A percentile compares a stretch with the other conserved stretches of the same genome.
Conservation (phyloP, 495 filamentous ascomycete genomes). For the Aspergillus leporis region DNA sequence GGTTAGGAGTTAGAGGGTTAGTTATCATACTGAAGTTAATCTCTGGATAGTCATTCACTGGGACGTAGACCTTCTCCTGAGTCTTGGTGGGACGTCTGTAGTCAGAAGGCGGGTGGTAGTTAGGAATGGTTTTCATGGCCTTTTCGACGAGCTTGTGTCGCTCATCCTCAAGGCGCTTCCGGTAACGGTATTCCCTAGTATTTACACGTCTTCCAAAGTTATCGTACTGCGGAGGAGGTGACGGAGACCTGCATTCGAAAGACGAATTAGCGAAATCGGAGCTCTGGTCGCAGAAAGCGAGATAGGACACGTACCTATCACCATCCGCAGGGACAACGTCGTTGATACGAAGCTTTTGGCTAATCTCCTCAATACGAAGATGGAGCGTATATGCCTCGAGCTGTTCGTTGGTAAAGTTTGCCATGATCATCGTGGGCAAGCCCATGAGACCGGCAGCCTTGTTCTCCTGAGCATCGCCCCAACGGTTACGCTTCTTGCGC, state of each 20-base stretch:
- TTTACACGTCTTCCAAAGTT: slow-evolving; percentile 98
- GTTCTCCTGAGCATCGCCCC: slow-evolving; percentile 95
- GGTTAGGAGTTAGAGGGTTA: slow-evolving; percentile 94
- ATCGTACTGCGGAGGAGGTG: slow-evolving; percentile 95
- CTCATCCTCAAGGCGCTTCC: slow-evolving; percentile 96
- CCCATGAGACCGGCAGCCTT: slow-evolving; percentile 98
- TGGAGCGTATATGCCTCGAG: slow-evolving; percentile 95
- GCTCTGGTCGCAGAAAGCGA: not conserved
- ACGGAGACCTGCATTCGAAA: slow-evolving; percentile 70
- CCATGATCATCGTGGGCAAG: slow-evolving; percentile 90
- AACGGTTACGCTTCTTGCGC: slow-evolving; percentile 97
- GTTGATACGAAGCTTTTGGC: slow-evolving; percentile 96
- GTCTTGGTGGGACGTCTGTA: slow-evolving; percentile 98
- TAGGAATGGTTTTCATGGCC: slow-evolving; percentile 97
- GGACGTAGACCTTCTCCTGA: slow-evolving; percentile 99
- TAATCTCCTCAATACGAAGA: slow-evolving; percentile 96
- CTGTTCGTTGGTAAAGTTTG: slow-evolving; percentile 96
- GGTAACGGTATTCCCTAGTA: slow-evolving; percentile 94
- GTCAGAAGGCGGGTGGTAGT: slow-evolving; percentile 96
- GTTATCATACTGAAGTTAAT: slow-evolving; percentile 99
- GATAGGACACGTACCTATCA: slow-evolving; percentile 67
- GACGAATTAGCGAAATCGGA: slow-evolving; percentile 14
- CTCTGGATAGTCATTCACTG: slow-evolving; percentile 99
- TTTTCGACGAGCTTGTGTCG: slow-evolving; percentile 97
- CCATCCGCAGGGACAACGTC: slow-evolving; percentile 95